phyloP scores from a whole-genome alignment of 2,329 filamentous ascomycete genomes.

The Talaromyces sp. region DNA sequence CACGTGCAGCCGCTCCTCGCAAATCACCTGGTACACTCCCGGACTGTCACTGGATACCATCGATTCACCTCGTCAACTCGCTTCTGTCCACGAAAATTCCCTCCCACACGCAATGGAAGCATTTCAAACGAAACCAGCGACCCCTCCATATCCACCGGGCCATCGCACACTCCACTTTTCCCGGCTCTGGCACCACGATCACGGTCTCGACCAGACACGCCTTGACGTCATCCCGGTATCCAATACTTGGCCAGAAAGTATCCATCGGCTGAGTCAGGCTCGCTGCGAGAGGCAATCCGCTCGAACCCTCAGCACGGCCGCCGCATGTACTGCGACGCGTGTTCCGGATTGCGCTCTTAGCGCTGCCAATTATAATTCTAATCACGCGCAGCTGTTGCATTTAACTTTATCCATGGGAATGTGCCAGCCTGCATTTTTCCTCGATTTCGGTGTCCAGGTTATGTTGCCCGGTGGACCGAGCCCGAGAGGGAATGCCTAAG shows the following conservation, averaged over 20 bases:
- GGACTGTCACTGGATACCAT: neutral
- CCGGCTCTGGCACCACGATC: neutral
- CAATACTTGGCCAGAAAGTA: neutral
- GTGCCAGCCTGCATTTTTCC: neutral
- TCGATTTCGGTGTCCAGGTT: neutral
- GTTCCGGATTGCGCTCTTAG: slow-evolving; percentile 1
- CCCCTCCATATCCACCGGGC: neutral
- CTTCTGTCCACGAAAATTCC: too few species aligned
- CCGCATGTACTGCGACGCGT: neutral
- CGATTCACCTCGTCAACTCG: neutral
- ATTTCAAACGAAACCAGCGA: neutral
- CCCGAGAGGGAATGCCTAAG: neutral
- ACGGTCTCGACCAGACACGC: neutral
- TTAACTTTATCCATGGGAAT: neutral
- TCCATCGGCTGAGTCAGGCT: neutral
- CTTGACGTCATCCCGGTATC: slow-evolving; percentile 5
- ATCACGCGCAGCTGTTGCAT: neutral
- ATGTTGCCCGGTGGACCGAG: neutral
- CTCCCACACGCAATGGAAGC: too few species aligned
- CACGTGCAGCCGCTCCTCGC: slow-evolving; percentile 10
- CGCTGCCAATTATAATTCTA: slow-evolving; percentile 3
- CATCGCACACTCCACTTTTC: slow-evolving; percentile 3
- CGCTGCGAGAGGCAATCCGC: too few species aligned
- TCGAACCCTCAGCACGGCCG: neutral
- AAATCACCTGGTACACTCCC: neutral